Conservation (phyloP, 768 basidiomycete genomes). For the Rhodotorula taiwanensis region DNA sequence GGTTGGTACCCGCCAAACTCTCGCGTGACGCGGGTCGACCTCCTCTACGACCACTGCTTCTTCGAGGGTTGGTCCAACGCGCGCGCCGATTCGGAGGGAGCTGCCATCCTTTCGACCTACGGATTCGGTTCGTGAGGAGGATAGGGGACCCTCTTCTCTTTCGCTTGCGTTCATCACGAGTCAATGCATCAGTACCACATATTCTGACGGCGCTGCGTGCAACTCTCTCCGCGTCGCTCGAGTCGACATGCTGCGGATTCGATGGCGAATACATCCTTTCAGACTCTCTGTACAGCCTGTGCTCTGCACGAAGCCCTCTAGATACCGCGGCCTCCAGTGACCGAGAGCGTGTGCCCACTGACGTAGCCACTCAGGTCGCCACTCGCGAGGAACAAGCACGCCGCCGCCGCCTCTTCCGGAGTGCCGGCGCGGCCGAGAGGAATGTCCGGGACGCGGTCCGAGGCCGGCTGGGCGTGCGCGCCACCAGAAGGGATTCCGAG, state of each 20-base stretch:
- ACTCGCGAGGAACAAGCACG: constrained; percentile 70
- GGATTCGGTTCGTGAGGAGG: not conserved
- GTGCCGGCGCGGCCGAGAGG: constrained; percentile 64
- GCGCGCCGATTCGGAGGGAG: not conserved
- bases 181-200: no score
- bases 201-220: no score
- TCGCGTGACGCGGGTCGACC: not conserved
- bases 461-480: constrained; percentile 42
- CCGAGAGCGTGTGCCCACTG: constrained; percentile 70
- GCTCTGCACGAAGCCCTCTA: no score
- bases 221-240: no score
- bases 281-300: no score
- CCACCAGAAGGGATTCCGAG: constrained; percentile 64
- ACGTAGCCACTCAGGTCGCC: constrained; percentile 73
- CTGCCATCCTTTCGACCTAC: not conserved
- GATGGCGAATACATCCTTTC: no score
- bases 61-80: not conserved
- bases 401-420: constrained; percentile 68
- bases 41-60: not conserved
- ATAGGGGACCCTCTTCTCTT: no score
- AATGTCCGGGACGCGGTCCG: constrained; percentile 36
- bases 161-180: no score
- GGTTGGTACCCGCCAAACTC: no score
- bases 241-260: no score
- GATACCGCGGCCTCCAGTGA: constrained; percentile 1